A percentile compares a stretch with the other conserved stretches of the same genome.
phyloP scores from a whole-genome alignment of 495 filamentous ascomycete genomes.

The Recurvomyces mirabilis region DNA sequence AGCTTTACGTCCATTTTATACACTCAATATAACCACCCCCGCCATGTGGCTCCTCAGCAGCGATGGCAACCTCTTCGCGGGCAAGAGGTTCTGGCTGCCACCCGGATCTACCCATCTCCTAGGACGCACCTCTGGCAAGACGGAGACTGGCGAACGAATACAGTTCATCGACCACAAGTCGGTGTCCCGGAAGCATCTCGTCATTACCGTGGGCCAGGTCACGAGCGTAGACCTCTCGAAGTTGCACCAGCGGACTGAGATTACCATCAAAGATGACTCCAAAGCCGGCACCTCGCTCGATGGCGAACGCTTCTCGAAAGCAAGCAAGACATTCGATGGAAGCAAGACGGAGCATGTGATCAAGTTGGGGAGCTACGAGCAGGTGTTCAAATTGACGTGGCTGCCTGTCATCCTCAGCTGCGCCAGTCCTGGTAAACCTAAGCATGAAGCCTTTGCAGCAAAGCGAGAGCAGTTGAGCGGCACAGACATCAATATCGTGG shows the following conservation, averaged over 20 bases:
- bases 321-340: slow-evolving; percentile 27
- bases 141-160: slow-evolving; percentile 9
- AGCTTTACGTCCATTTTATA: too few species aligned
- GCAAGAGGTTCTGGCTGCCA: slow-evolving; percentile 30
- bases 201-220: slow-evolving; percentile 58
- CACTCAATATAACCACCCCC: too few species aligned
- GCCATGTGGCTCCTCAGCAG: slow-evolving; percentile 32
- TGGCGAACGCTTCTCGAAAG: slow-evolving; percentile 49
- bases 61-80: slow-evolving; percentile 27
- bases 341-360: slow-evolving; percentile 53
- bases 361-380: slow-evolving; percentile 51
- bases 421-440: slow-evolving; percentile 58
- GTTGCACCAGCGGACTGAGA: slow-evolving; percentile 55
- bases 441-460: slow-evolving; percentile 50
- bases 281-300: slow-evolving; percentile 74
- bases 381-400: slow-evolving; percentile 62
- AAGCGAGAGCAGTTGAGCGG: slow-evolving; percentile 51
- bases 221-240: slow-evolving; percentile 55
- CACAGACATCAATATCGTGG: slow-evolving; percentile 75
- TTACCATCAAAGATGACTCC: slow-evolving; percentile 44
- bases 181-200: slow-evolving; percentile 83
- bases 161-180: slow-evolving; percentile 48
- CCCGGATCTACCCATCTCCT: slow-evolving; percentile 29
- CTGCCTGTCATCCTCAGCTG: slow-evolving; percentile 69
- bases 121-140: slow-evolving; percentile 26